Evolutionary conservation across 169 alveolate genomes (phyloP).

Genomic region (Plasmodium vinckei): DNA sequence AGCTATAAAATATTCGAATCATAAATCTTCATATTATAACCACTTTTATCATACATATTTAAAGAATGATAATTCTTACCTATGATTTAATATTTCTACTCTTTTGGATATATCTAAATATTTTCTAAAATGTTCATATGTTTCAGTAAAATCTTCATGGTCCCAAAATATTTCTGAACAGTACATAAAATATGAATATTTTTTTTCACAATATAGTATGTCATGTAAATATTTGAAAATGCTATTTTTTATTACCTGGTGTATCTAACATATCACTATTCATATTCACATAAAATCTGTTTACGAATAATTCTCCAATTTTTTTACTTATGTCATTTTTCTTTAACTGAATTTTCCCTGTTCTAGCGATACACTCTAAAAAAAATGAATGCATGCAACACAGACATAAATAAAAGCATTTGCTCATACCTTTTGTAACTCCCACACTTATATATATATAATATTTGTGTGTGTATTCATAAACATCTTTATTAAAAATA

Average conservation of each 20-base stretch:
- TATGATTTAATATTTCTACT: constrained; percentile 88
- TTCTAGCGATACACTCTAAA: constrained; percentile 86
- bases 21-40: no score
- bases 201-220: not conserved
- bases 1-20: no score
- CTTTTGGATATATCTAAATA: constrained; percentile 89
- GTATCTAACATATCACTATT: constrained; percentile 90
- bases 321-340: constrained; percentile 87
- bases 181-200: not conserved
- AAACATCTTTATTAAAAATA: not conserved
- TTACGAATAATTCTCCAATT: constrained; percentile 89
- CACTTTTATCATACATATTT: no score
- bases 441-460: no score
- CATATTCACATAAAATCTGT: constrained; percentile 87
- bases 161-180: constrained; percentile 89
- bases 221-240: not conserved
- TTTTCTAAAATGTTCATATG: constrained; percentile 84
- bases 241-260: constrained; percentile 79
- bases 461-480: no score
- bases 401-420: not conserved
- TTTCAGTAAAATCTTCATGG: constrained; percentile 87
- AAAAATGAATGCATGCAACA: not conserved
- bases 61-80: constrained; percentile 53
- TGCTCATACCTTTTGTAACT: not conserved
- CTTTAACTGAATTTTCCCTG: constrained; percentile 86